phyloP scores from a whole-genome alignment of 2,329 filamentous ascomycete species.

The Amauroascus niger region DNA sequence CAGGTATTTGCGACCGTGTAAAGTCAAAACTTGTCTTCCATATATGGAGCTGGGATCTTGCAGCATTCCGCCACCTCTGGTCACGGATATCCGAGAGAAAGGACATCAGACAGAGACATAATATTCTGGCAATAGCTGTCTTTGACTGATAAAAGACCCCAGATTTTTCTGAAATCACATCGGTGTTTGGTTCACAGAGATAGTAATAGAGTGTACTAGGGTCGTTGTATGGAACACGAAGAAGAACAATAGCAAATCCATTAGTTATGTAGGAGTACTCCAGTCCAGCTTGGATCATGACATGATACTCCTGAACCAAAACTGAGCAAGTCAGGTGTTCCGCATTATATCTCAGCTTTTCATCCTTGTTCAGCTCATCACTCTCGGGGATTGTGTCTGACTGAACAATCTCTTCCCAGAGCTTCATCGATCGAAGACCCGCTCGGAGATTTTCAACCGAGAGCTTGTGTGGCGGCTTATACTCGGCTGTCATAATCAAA shows the following conservation, averaged over 20 bases:
- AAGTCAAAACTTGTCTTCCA: slow-evolving; percentile 22
- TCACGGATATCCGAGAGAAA: slow-evolving; percentile 17
- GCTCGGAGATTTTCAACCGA: slow-evolving; percentile 13
- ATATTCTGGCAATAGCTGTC: slow-evolving; percentile 19
- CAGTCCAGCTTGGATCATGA: slow-evolving; percentile 25
- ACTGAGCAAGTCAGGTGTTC: slow-evolving; percentile 17
- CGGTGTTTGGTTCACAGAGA: background rate
- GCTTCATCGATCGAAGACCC: slow-evolving; percentile 15
- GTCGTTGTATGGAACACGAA: slow-evolving; percentile 15
- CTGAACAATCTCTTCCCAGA: slow-evolving; percentile 19
- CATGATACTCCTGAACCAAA: slow-evolving; percentile 24
- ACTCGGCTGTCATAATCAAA: slow-evolving; percentile 16
- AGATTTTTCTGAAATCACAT: background rate
- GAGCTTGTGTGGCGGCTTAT: slow-evolving; percentile 22
- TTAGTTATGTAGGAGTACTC: slow-evolving; percentile 24
- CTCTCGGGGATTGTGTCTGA: slow-evolving; percentile 5
- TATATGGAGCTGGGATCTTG: slow-evolving; percentile 14
- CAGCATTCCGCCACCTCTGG: slow-evolving; percentile 21
- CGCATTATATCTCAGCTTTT: slow-evolving; percentile 22
- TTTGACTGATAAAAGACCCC: slow-evolving; percentile 7
- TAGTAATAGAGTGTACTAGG: background rate
- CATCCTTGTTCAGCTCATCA: slow-evolving; percentile 9
- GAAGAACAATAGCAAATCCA: slow-evolving; percentile 18
- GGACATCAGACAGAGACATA: slow-evolving; percentile 23
- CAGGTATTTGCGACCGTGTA: slow-evolving; percentile 18